Conservation (phyloP, 441 rosid species). For the Adansonia grandidieri region DNA sequence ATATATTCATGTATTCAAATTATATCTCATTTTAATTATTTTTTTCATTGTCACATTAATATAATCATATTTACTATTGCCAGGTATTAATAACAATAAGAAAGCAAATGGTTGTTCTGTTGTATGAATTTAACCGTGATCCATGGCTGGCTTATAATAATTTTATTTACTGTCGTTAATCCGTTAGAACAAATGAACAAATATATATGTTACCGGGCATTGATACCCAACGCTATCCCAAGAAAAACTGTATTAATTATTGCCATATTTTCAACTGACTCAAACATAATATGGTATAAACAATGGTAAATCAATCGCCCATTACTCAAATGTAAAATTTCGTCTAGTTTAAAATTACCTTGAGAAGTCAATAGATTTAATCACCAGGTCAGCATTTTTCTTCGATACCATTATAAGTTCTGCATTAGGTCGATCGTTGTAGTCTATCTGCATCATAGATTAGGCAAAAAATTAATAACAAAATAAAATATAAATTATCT, state of each 20-base stretch:
- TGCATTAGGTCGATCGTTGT: conserved; percentile 84
- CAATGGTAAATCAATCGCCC: not conserved
- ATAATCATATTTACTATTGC: too few relatives aligned
- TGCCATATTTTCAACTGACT: not conserved
- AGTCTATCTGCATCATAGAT: conserved; percentile 58
- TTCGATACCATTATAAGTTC: conserved; percentile 74
- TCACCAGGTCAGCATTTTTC: conserved; percentile 73
- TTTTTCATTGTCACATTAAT: too few relatives aligned
- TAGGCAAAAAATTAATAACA: not conserved
- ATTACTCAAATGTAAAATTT: not conserved
- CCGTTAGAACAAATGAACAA: not conserved
- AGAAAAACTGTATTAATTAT: not conserved
- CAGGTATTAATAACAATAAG: too few relatives aligned
- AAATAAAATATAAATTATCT: not conserved
- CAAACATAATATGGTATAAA: not conserved
- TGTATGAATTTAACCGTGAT: not conserved
- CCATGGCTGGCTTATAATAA: not conserved
- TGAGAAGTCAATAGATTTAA: conserved; percentile 62
- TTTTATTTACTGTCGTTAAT: not conserved
- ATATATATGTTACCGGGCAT: not conserved
- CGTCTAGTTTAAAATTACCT: not conserved
- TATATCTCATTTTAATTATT: too few relatives aligned
- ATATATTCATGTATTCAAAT: too few relatives aligned
- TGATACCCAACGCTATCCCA: not conserved
- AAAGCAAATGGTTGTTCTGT: not conserved